These are phyloP conservation scores for Penicillium sp. DNA, from an alignment of 2,329 filamentous ascomycete species.

Conservation along the genomic window DNA sequence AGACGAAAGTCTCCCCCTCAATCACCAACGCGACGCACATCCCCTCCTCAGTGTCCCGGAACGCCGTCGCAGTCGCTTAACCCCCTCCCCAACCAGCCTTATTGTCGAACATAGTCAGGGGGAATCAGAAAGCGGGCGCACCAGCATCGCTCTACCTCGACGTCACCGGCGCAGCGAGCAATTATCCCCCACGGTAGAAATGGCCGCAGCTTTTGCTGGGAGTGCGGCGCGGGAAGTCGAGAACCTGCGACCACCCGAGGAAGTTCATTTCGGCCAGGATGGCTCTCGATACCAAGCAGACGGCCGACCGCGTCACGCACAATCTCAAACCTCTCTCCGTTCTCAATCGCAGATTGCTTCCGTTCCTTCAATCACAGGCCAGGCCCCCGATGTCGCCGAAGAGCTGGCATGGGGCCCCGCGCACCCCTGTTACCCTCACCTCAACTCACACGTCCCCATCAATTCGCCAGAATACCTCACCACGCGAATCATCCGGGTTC, in stretches of 20 bases:
- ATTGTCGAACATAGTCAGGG: slow-evolving; percentile 50
- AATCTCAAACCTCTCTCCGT: slow-evolving; percentile 43
- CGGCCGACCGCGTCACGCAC: slow-evolving; percentile 38
- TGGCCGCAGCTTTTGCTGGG: slow-evolving; percentile 27
- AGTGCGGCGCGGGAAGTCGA: slow-evolving; percentile 29
- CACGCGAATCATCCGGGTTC: slow-evolving; percentile 88
- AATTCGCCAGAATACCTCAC: slow-evolving; percentile 70
- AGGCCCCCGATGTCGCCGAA: slow-evolving; percentile 56
- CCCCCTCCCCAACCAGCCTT: slow-evolving; percentile 47
- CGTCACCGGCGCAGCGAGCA: slow-evolving; percentile 39
- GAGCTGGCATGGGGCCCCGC: slow-evolving; percentile 87
- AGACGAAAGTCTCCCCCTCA: slow-evolving; percentile 36
- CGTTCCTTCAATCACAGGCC: slow-evolving; percentile 38
- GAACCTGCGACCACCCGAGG: slow-evolving; percentile 31
- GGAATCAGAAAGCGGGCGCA: slow-evolving; percentile 50
- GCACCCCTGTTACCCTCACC: slow-evolving; percentile 91
- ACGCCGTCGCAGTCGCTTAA: slow-evolving; percentile 55
- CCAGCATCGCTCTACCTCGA: slow-evolving; percentile 54
- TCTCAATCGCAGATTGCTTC: slow-evolving; percentile 42
- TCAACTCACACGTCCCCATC: slow-evolving; percentile 85
- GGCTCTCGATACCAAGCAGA: slow-evolving; percentile 21
- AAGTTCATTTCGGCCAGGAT: slow-evolving; percentile 30
- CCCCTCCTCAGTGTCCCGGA: slow-evolving; percentile 60
- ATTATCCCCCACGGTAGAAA: slow-evolving; percentile 18
- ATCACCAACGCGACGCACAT: slow-evolving; percentile 49